These are phyloP conservation scores for Kondoa malvinella DNA, from an alignment of 768 basidiomycete genomes.

Conservation along the genomic window DNA sequence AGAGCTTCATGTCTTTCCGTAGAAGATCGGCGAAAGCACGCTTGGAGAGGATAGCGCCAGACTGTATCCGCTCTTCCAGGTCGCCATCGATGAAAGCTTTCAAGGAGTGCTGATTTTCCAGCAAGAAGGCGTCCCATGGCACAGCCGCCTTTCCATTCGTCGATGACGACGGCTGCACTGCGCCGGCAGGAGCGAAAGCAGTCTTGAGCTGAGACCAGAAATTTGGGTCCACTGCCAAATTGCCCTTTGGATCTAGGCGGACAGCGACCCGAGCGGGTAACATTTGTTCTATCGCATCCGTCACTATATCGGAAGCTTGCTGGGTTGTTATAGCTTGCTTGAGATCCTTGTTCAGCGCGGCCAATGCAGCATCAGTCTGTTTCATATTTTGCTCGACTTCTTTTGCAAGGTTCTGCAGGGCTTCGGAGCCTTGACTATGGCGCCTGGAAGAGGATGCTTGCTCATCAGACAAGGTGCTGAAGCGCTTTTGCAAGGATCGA, in stretches of 20 bases:
- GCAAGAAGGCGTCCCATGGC: conserved; percentile 29
- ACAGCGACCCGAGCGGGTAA: conserved; percentile 34
- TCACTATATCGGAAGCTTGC: conserved; percentile 25
- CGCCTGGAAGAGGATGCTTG: background rate
- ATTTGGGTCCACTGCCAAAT: conserved; percentile 32
- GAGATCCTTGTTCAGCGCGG: conserved; percentile 28
- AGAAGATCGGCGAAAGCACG: conserved; percentile 31
- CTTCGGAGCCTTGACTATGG: conserved; percentile 1
- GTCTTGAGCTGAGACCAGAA: conserved; percentile 36
- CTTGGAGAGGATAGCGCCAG: conserved; percentile 30
- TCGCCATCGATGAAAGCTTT: conserved; percentile 29
- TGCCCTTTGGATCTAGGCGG: conserved; percentile 23
- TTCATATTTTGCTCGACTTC: conserved; percentile 20
- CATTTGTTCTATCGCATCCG: conserved; percentile 30
- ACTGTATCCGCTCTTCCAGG: conserved; percentile 23
- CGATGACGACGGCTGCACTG: background rate
- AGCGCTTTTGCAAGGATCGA: background rate
- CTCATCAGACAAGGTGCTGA: background rate
- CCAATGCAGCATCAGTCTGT: conserved; percentile 25
- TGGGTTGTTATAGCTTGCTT: conserved; percentile 28
- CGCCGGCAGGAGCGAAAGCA: conserved; percentile 26
- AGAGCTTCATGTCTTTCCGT: conserved; percentile 29
- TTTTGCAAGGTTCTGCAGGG: background rate
- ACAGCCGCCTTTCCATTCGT: conserved; percentile 2
- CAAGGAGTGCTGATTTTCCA: conserved; percentile 30